A percentile compares a stretch with the other conserved stretches of the same genome.
Evolutionary conservation across 2,329 filamentous ascomycete genomes (phyloP).

Genomic region (Annulohypoxylon truncatum): DNA sequence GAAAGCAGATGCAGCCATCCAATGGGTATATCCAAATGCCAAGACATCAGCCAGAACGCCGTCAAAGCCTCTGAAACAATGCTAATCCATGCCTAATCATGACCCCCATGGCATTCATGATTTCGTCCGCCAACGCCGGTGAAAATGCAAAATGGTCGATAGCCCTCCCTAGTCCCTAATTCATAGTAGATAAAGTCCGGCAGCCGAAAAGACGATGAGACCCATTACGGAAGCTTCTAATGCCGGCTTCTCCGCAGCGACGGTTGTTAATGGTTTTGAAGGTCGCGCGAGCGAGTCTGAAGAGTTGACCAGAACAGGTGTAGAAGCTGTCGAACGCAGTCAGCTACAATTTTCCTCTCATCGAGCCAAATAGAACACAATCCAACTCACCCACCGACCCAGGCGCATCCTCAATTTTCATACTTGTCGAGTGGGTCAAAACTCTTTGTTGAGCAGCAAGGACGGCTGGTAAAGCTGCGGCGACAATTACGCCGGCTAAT

Average conservation of each 20-base stretch:
- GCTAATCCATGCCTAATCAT: conserved; percentile 23
- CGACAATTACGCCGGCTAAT: conserved; percentile 36
- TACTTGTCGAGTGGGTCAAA: conserved; percentile 38
- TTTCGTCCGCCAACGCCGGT: conserved; percentile 37
- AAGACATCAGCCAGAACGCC: conserved; percentile 28
- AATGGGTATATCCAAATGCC: conserved; percentile 42
- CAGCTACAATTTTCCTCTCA: conserved; percentile 21
- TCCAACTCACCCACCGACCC: conserved; percentile 34
- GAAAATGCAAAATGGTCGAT: conserved; percentile 38
- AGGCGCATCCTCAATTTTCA: conserved; percentile 36
- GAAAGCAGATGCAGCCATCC: conserved; percentile 23
- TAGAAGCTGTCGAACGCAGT: conserved; percentile 32
- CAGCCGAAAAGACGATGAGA: conserved; percentile 49
- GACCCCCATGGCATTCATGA: conserved; percentile 12
- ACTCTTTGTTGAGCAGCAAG: conserved; percentile 38
- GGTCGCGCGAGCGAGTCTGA: conserved; percentile 38
- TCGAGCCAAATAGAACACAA: not conserved
- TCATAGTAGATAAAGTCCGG: conserved; percentile 48
- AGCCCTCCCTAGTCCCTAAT: conserved; percentile 20
- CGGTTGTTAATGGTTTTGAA: conserved; percentile 37
- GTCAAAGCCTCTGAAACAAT: conserved; percentile 12
- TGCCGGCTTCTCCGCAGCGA: conserved; percentile 43
- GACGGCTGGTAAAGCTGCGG: conserved; percentile 31
- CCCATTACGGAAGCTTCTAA: conserved; percentile 50
- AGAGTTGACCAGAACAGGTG: conserved; percentile 38